Base-by-base conservation (phyloP, 805 yeast genomes). In the Wickerhamiella occidentalis region DNA sequence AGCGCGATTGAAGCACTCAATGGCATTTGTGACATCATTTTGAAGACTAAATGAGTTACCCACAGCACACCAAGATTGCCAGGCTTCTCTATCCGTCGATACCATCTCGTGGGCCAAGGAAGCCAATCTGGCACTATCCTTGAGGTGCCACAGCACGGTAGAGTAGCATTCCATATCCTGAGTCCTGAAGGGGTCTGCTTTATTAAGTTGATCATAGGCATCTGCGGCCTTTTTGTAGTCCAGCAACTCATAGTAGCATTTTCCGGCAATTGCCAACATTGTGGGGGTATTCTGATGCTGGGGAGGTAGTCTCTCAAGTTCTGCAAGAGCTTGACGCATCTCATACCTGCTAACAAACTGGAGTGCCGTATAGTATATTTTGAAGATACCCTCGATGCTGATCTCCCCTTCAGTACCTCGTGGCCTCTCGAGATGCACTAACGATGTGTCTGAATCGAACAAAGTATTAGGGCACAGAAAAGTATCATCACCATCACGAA, bases 151-250 rank as follows among this genome's bases (percentile, higher is more conserved):
- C 51, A 90, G 70, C 25, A 87, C 69, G 0, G 97, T 90, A 0
- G 96, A 86, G 61, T 77, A 87, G 57, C 80, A 78, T 60, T 92
- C 97, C 92, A 90, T 85, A 61, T 87, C 97, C 53, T 78, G 79
- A 13, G 81, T 62, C 50, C 97, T 72, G 9, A 88, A 83, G 38
- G 90, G 76, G 65, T 87, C 95, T 22, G 80, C 52, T 49, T 68
- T 68, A 48, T 95, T 72, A 49, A 92, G 69, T 55, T 71, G 72
- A 15, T 66, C 65, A 60, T 84, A 90, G 56, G 74, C 78, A 40
- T 68, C 63, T 53, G 79, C 83, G 7, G 94, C 75, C 63, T 82
- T 82, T 51, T 78, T 80, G 65, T 90, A 90, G 62, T 86, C 83
- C 17, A 84, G 90, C 54, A 83, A 77, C 62, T 90, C 97, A 64